Base-by-base conservation (phyloP, 2,329 filamentous ascomycete species). In the Cercospora sp. region DNA sequence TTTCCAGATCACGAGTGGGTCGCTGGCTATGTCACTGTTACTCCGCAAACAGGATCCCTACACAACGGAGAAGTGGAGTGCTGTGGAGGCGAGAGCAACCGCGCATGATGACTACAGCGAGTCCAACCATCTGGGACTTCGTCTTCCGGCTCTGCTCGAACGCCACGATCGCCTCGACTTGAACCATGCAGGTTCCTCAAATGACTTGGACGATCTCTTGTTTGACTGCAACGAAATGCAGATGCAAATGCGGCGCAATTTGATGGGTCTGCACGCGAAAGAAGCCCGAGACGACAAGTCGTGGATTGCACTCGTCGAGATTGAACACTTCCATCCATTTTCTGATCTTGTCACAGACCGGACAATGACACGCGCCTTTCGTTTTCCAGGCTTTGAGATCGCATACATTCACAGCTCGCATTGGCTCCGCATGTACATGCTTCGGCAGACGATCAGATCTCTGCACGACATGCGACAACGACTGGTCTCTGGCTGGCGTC, bases 351-450 rank as follows among this genome's bases (percentile, higher is more conserved):
- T 72, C 40, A n/a, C 58, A 28, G 73, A 77, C 62, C 71, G 71
- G 28, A 75, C 74, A 8, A 72, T 77, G 53, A 60, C 66, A 1
- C 66, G 72, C 8, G 75, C 72, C 7, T 74, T 71, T 64, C 59
- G 64, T 7, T 77, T 77, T 57, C 61, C 67, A 3, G 68, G 62
- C 42, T 77, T 77, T 55, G 61, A 71, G 5, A 67, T 65, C 6
- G 73, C 68, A 3, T 77, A 76, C 48, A 58, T 77, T 8, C 67
- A 72, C 42, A 70, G 66, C 23, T 68, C 73, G 36, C 75, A 76
- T 65, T 77, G 75, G 75, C 64, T 73, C 1, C 68, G 69, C 31
- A 72, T 76, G 69, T 71, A 72, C 64, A 69, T 69, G 53, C 67
- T 77, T 20, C 70, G 75, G 26, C 60, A 36, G 33, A 68, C 64